These are phyloP conservation scores for Termitomyces sp. DNA, from an alignment of 768 basidiomycete species.

Conservation along the genomic window DNA sequence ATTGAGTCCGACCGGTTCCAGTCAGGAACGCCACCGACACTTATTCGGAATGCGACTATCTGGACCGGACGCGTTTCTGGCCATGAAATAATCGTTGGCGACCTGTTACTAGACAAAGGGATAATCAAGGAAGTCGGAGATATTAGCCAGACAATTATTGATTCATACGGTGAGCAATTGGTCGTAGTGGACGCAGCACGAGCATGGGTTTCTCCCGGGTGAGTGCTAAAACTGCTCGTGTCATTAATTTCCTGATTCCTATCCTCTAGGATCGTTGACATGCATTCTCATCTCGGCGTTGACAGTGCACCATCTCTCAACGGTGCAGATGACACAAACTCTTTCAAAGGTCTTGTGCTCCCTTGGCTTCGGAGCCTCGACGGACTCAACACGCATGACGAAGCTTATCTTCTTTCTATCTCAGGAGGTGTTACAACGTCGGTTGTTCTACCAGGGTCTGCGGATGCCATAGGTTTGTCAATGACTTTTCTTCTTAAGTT, in stretches of 20 bases:
- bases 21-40: conserved; percentile 53
- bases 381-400: conserved; percentile 77
- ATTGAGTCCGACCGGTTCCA: conserved; percentile 56
- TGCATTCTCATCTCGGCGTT: conserved; percentile 40
- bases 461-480: conserved; percentile 50
- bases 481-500: not conserved
- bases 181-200: conserved; percentile 50
- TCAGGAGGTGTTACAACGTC: conserved; percentile 79
- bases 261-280: conserved; percentile 32
- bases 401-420: conserved; percentile 59
- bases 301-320: conserved; percentile 23
- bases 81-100: conserved; percentile 47
- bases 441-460: conserved; percentile 70
- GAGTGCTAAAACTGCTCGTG: not conserved
- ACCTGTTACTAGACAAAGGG: conserved; percentile 60
- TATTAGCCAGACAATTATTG: conserved; percentile 20
- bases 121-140: conserved; percentile 54
- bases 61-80: conserved; percentile 72
- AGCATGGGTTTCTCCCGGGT: conserved; percentile 54
- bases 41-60: conserved; percentile 71
- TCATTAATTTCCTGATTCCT: not conserved
- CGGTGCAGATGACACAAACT: conserved; percentile 52
- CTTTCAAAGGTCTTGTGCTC: conserved; percentile 37
- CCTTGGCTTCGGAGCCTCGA: conserved; percentile 77
- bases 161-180: conserved; percentile 16